Evolutionary conservation across 2,329 filamentous ascomycete species (phyloP).

Genomic region (Meredithiella fracta): DNA sequence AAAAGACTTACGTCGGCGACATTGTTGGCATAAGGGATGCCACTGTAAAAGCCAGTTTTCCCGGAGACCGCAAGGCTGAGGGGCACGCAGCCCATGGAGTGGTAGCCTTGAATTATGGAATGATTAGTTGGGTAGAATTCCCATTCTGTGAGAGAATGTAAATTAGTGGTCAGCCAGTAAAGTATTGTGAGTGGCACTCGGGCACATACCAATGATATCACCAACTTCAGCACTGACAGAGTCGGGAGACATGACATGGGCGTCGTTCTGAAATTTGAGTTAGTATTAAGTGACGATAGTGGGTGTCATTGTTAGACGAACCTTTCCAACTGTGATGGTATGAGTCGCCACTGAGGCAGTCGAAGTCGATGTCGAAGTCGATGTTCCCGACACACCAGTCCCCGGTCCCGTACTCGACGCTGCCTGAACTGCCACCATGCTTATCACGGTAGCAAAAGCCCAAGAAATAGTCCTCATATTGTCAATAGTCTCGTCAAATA

Average conservation of each 20-base stretch:
- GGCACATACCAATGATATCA: constrained; percentile 29
- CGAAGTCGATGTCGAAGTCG: too few species aligned
- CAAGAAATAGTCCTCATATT: too few species aligned
- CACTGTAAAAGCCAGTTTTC: constrained; percentile 37
- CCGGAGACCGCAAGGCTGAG: constrained; percentile 36
- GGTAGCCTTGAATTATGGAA: constrained; percentile 46
- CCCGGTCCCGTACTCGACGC: too few species aligned
- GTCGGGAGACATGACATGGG: constrained; percentile 20
- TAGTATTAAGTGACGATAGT: background rate
- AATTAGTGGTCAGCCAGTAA: background rate
- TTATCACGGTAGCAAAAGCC: too few species aligned
- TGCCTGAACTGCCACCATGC: too few species aligned
- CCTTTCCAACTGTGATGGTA: constrained; percentile 13
- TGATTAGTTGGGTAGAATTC: constrained; percentile 47
- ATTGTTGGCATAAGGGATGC: constrained; percentile 29
- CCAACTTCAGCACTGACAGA: constrained; percentile 25
- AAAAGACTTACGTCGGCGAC: constrained; percentile 27
- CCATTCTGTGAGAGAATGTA: constrained; percentile 26
- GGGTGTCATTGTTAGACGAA: constrained; percentile 6
- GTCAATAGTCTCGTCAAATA: background rate
- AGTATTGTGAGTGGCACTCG: background rate
- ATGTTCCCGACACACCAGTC: too few species aligned
- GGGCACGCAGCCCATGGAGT: constrained; percentile 44
- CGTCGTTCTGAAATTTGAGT: constrained; percentile 17
- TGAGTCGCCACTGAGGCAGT: constrained; percentile 11